Evolutionary conservation across 495 filamentous ascomycete genomes (phyloP), one percentile per base, ranked within the genome.

Genomic region (Neurospora sp.): DNA sequence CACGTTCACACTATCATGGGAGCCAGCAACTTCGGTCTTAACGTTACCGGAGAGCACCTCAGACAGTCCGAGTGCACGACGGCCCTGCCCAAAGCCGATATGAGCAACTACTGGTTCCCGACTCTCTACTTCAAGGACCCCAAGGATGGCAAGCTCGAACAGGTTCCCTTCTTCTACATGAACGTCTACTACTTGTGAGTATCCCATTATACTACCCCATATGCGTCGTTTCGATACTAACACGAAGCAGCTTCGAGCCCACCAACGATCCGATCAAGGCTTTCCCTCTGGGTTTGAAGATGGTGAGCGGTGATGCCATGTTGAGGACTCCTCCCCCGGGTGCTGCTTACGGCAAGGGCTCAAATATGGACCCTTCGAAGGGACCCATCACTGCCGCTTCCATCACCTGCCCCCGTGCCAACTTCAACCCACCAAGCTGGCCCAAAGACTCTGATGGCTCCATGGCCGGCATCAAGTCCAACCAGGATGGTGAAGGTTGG

Each of bases 31-130:
- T 94, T 94, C 76, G 85, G 87, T 72, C 83, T 91, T 76, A 85
- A 79, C 61, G 90, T 89, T 83, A 84, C 84, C 59, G 91, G 89
- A 71, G 81, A 87, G 68, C 78, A 83, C 38, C 85, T 91, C 12
- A 82, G 86, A 68, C 74, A 82, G 70, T 91, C 92, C 0, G 81
- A 81, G 0, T 96, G 93, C 82, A 90, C 89, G 69, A 89, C 90
- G 10, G 89, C 91, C 74, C 84, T 82, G 10, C 84, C 91, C 74
- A 88, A 86, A 72, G 84, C 86, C 72, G 93, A 96, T 80, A 83
- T 89, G 75, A 91, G 89, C 76, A 90, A 89, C 81, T 95, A 96
- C 83, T 95, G 93, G 93, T 86, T 89, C 68, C 91, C 93, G 2
- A 80, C 81, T 44, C 84, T 94, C 20, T 93, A 88, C 82, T 93